A percentile compares a stretch with the other conserved stretches of the same genome.
Evolutionary conservation across 2,329 filamentous ascomycete species (phyloP).

Genomic region (Fusarium aywerte): DNA sequence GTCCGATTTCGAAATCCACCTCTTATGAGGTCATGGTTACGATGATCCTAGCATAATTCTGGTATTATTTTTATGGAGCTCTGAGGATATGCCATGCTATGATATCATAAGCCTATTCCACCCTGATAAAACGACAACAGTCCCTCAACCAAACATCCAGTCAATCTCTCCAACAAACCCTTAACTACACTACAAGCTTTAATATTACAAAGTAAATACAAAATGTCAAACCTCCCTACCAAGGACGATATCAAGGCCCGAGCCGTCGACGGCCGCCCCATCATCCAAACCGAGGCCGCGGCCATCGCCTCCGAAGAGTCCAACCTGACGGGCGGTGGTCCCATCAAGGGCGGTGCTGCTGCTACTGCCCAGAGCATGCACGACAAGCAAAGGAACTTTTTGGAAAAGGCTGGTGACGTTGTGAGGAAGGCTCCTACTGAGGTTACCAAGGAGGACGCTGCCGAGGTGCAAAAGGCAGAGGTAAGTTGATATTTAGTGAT

Average conservation of each 20-base stretch:
- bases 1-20: not conserved
- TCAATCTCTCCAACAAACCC: too few species aligned
- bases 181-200: too few species aligned
- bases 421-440: constrained; percentile 12
- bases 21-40: constrained; percentile 14
- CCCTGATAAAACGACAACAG: not conserved
- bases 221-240: constrained; percentile 15
- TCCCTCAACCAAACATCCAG: fast-evolving
- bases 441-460: constrained; percentile 28
- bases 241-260: constrained; percentile 26
- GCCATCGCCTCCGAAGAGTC: constrained; percentile 25
- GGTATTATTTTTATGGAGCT: constrained; percentile 17
- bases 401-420: constrained; percentile 22
- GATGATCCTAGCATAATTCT: not conserved
- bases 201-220: not conserved
- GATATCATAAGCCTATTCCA: not conserved
- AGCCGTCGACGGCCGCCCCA: constrained; percentile 26
- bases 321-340: constrained; percentile 22
- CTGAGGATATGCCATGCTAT: constrained; percentile 2
- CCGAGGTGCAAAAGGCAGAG: constrained; percentile 29
- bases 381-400: constrained; percentile 23
- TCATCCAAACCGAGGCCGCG: constrained; percentile 24
- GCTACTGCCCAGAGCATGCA: constrained; percentile 28
- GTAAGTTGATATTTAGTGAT: not conserved
- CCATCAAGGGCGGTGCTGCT: constrained; percentile 27